These are phyloP conservation scores for Saturnispora ahearnii DNA, from an alignment of 805 yeast species.

Conservation along the genomic window DNA sequence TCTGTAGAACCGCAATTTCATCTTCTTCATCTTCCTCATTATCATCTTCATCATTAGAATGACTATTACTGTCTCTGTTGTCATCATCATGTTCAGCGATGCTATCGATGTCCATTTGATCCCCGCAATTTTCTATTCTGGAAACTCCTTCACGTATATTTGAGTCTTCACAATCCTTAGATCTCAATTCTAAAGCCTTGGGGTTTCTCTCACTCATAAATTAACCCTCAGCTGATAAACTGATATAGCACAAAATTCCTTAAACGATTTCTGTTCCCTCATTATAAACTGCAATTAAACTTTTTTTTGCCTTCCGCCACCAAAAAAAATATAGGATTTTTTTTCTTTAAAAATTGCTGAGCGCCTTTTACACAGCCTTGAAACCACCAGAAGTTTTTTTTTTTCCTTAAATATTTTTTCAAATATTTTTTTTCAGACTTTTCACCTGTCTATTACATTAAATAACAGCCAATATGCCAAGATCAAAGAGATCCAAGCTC, in stretches of 20 bases:
- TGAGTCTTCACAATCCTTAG: not conserved
- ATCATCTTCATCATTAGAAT: not conserved
- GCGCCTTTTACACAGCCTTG: not conserved
- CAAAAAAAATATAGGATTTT: not conserved
- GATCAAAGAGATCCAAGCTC: conserved; percentile 93
- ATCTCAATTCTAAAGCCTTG: not conserved
- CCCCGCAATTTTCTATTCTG: not conserved
- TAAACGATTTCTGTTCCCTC: not conserved
- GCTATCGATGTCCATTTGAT: not conserved
- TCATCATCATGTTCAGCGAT: not conserved
- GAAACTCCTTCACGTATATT: not conserved
- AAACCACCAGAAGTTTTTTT: not conserved
- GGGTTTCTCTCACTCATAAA: not conserved
- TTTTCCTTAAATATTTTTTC: not conserved
- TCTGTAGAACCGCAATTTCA: conserved; percentile 25
- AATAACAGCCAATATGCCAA: conserved; percentile 59
- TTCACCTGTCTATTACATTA: not conserved
- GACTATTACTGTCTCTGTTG: not conserved
- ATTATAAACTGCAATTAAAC: not conserved
- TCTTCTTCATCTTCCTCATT: conserved; percentile 10
- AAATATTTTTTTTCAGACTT: not conserved
- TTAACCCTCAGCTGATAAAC: not conserved
- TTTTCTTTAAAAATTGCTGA: not conserved
- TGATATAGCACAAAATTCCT: not conserved
- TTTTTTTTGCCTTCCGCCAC: not conserved